Base-by-base conservation (phyloP, 2,329 filamentous ascomycete species). In the Ampelomyces quisqualis region DNA sequence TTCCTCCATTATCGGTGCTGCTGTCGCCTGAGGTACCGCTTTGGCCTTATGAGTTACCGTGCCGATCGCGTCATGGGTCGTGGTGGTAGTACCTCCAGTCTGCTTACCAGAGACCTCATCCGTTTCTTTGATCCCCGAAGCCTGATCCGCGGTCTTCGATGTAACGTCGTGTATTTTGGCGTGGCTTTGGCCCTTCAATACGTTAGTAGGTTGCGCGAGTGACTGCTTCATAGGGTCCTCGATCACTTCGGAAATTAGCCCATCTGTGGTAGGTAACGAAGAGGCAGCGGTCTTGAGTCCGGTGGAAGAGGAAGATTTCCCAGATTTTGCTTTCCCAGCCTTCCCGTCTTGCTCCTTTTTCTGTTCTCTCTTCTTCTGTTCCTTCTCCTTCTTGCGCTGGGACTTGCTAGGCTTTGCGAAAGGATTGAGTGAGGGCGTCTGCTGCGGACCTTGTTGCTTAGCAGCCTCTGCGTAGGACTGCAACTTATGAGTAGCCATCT, bases 291-390 rank as follows among this genome's bases (percentile, higher is more conserved):
- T n/a, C 32, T 24, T 15, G 13, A 24, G 27, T n/a, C n/a, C n/a
- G n/a, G n/a, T n/a, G n/a, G n/a, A n/a, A n/a, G n/a, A n/a, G n/a
- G n/a, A n/a, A n/a, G n/a, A n/a, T n/a, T n/a, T n/a, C n/a, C n/a
- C 23, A 13, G 49, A 51, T 10, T 51, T 47, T 4, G 42, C 35
- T 35, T 56, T 55, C 9, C 42, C 47, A 19, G 49, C 38, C 21
- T 56, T 57, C 29, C 45, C 50, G 21, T 54, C 47, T 18, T 54
- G 55, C 32, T 53, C 49, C 24, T 53, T 65, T 41, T 51, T 58
- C 31, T 55, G 57, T 13, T 62, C 61, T 38, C 69, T 71, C 43
- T 68, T 68, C 50, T 65, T 69, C 17, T 60, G 57, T 14, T 64
- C 51, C 37, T 51, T 65, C 34, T 67, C 62, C 32, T 61, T 64